Evolutionary conservation across 163 green algal genomes (phyloP), one percentile per base, ranked within the genome.

Genomic region (Prototheca cutis): DNA sequence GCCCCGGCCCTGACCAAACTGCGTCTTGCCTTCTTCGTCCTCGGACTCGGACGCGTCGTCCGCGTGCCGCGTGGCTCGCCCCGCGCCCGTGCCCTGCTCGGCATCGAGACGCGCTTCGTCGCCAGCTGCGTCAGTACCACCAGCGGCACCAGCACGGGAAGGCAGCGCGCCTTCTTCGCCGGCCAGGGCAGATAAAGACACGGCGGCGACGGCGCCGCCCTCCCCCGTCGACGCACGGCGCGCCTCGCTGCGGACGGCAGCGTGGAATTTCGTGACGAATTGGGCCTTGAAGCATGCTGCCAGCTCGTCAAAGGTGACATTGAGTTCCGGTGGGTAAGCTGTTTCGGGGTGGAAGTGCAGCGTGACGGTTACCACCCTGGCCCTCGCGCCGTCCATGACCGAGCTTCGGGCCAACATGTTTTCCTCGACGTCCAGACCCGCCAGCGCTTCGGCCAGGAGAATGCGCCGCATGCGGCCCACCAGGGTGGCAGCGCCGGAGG

Each of bases 391-490:
- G 2, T 53, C 39, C 36, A 49, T 17, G 21, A 51, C 58, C 6
- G 25, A 24, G 8, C 42, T 62, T 52, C 45, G 63, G 48, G 64
- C 62, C 48, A 84, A 65, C 1, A 78, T 74, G 55, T 61, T 64
- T 73, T 94, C 80, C 45, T 80, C 67, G 33, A 95, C 76, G 18
- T 49, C 72, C 53, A 95, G 55, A 17, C 25, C 29, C 6, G 39
- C 23, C 27, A 85, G 53, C 21, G 83, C 60, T 67, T 96, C 88
- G 8, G 84, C 90, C 33, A 98, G 73, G 13, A 72, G 68, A 33
- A 98, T 76, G 52, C 80, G 76, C 51, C 85, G 80, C 68, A 98
- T 79, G 32, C 78, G 79, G 47, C 72, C 82, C 4, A 80, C 79
- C 53, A 96, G 70, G 55, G 65, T 56, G 36, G 79, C 40, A 1